phyloP scores from a whole-genome alignment of 176 grass and related monocot species.

The Zoysia pacifica region DNA sequence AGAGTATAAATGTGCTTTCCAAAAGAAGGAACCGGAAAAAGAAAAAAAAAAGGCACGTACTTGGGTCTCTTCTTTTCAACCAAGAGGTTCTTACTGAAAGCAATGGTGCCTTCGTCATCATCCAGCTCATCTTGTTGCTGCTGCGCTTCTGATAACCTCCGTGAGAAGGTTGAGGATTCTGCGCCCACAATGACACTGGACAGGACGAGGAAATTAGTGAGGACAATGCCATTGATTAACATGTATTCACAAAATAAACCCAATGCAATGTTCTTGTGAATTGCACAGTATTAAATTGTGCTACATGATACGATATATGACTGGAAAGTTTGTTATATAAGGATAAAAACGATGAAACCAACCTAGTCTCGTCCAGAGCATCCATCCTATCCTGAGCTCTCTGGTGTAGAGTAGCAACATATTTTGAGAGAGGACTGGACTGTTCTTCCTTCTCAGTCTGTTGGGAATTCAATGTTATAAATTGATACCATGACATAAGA shows the following conservation, averaged over 20 bases:
- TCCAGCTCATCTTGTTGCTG: slow-evolving; percentile 58
- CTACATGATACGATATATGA: slow-evolving; percentile 2
- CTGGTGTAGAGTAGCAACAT: slow-evolving; percentile 61
- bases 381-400: slow-evolving; percentile 68
- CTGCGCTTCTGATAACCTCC: slow-evolving; percentile 59
- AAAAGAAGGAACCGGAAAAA: neutral
- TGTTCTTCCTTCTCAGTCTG: slow-evolving; percentile 74
- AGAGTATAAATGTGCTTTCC: slow-evolving; percentile 25
- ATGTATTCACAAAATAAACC: slow-evolving; percentile 4
- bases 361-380: slow-evolving; percentile 78
- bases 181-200: slow-evolving; percentile 76
- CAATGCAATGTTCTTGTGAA: neutral
- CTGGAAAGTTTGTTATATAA: slow-evolving; percentile 12
- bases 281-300: slow-evolving; percentile 23
- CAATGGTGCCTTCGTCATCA: slow-evolving; percentile 60
- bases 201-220: slow-evolving; percentile 17
- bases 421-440: slow-evolving; percentile 77
- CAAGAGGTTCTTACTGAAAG: slow-evolving; percentile 75
- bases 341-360: slow-evolving; percentile 22
- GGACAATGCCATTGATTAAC: slow-evolving; percentile 18
- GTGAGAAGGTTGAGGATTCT: slow-evolving; percentile 64
- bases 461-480: slow-evolving; percentile 38
- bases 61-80: slow-evolving; percentile 85
- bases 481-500: slow-evolving; percentile 4
- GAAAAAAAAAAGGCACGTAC: slow-evolving; percentile 33